Conservation (phyloP, 352 stramenopile genomes). For the Phytopythium cucurbitacearum region DNA sequence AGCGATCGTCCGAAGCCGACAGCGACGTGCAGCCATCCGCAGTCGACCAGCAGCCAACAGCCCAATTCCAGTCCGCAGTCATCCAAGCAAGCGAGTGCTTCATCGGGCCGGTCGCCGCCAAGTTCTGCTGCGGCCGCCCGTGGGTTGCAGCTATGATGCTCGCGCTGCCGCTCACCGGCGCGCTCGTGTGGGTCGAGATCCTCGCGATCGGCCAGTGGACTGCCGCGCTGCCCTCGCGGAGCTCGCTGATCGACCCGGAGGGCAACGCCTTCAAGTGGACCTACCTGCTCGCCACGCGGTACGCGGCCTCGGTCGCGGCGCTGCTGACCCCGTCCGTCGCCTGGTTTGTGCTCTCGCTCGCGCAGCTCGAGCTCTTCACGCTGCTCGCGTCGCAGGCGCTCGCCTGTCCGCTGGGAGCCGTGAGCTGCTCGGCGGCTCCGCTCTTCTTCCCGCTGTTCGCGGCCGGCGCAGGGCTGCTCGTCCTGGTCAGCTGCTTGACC, state of each 20-base stretch:
- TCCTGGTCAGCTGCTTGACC: neutral
- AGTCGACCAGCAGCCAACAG: neutral
- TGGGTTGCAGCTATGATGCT: neutral
- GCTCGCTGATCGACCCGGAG: neutral
- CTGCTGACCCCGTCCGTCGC: neutral
- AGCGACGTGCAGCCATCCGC: neutral
- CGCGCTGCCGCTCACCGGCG: neutral
- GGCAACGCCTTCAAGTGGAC: neutral
- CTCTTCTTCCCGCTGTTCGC: neutral
- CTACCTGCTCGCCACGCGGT: neutral
- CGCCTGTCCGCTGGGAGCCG: neutral
- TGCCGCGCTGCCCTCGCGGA: neutral
- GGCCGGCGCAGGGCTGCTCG: neutral
- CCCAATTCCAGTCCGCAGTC: neutral
- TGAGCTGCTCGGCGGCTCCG: neutral
- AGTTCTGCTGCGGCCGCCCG: neutral
- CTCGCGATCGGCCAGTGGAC: neutral
- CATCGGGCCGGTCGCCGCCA: neutral
- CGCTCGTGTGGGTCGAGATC: conserved; percentile 3
- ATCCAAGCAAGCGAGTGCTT: neutral
- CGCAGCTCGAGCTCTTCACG: conserved; percentile 5
- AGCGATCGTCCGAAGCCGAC: conserved; percentile 2
- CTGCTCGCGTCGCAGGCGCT: neutral
- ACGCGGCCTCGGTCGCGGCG: neutral
- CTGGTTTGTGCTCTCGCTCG: neutral